These are phyloP conservation scores for Quercus tomentella DNA, from an alignment of 331 rosid species.

Conservation along the genomic window DNA sequence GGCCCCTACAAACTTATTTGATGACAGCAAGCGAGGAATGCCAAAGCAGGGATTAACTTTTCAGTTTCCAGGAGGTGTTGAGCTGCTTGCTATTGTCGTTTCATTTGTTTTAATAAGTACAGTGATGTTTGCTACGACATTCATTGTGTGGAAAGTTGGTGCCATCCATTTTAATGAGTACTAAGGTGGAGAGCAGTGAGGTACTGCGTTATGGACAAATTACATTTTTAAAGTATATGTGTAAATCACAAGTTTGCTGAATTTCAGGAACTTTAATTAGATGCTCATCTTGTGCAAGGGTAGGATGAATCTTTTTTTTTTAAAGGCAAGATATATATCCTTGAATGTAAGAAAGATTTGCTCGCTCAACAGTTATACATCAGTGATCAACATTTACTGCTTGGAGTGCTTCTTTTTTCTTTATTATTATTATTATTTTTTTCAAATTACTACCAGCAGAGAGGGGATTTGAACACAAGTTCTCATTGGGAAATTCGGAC, in stretches of 20 bases:
- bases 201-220: slow-evolving; percentile 13
- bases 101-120: slow-evolving; percentile 86
- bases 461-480: no score
- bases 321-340: slow-evolving; percentile 15
- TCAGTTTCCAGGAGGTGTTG: slow-evolving; percentile 73
- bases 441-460: no score
- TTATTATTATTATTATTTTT: no score
- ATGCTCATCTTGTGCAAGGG: neutral
- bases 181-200: slow-evolving; percentile 30
- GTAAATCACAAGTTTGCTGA: neutral
- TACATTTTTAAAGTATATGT: slow-evolving; percentile 23
- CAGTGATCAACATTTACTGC: slow-evolving; percentile 8
- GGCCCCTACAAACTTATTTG: slow-evolving; percentile 82
- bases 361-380: slow-evolving; percentile 8
- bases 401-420: neutral
- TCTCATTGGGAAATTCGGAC: no score
- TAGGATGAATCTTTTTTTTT: slow-evolving; percentile 13
- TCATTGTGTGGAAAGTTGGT: slow-evolving; percentile 91
- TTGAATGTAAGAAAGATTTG: slow-evolving; percentile 27
- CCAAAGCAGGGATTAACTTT: slow-evolving; percentile 70
- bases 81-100: slow-evolving; percentile 53
- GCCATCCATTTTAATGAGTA: slow-evolving; percentile 95
- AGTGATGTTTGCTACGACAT: slow-evolving; percentile 91
- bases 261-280: neutral
- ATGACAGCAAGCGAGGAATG: slow-evolving; percentile 83